These are phyloP conservation scores for Saccharomycopsis sp. DNA, from an alignment of 805 yeast species.

Conservation along the genomic window DNA sequence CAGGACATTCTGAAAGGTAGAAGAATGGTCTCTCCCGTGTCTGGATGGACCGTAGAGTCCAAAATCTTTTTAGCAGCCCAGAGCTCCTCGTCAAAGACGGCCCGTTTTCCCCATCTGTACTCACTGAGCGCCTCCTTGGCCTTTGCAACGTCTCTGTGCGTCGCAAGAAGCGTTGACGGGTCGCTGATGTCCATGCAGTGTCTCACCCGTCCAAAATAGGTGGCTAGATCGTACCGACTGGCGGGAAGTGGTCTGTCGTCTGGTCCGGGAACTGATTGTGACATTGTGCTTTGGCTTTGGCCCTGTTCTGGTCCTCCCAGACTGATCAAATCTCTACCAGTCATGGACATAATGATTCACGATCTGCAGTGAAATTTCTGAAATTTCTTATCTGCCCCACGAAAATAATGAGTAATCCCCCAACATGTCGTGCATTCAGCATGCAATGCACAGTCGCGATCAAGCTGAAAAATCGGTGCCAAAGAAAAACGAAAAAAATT, in stretches of 20 bases:
- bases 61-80: constrained; percentile 85
- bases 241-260: constrained; percentile 53
- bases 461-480: neutral
- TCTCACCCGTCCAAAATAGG: constrained; percentile 90
- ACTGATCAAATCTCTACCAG: neutral
- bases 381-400: no score
- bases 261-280: constrained; percentile 1
- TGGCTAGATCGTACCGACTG: constrained; percentile 69
- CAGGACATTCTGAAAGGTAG: constrained; percentile 97
- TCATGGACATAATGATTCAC: neutral
- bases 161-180: constrained; percentile 80
- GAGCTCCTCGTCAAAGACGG: constrained; percentile 65
- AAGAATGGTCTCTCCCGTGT: constrained; percentile 87
- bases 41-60: constrained; percentile 94
- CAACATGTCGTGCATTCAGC: neutral
- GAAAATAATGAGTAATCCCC: neutral
- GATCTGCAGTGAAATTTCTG: neutral
- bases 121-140: constrained; percentile 65
- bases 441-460: neutral
- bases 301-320: neutral
- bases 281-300: neutral
- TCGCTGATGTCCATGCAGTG: constrained; percentile 93
- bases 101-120: constrained; percentile 59
- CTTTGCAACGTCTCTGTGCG: constrained; percentile 50
- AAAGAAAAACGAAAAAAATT: no score